Conservation (phyloP, 305 asterid species). For the Fraxinus sp. region DNA sequence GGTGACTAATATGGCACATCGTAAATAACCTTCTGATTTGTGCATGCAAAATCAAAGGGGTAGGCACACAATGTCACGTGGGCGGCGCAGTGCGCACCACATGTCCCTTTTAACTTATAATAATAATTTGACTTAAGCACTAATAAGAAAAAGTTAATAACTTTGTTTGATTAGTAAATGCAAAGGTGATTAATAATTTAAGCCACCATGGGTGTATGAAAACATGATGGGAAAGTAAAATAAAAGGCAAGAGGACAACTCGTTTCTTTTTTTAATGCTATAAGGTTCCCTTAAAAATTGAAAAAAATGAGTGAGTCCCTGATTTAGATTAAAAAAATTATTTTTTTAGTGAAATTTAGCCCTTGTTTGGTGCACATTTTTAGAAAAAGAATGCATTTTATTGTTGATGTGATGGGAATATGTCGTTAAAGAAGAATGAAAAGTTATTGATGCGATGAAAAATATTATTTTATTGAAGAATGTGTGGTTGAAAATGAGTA, state of each 20-base stretch:
- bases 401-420: too few relatives aligned
- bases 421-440: too few relatives aligned
- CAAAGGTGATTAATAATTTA: neutral
- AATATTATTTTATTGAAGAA: too few relatives aligned
- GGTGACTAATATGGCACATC: neutral
- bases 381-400: too few relatives aligned
- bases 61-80: neutral
- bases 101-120: neutral
- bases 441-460: too few relatives aligned
- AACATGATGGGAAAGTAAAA: neutral
- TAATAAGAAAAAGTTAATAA: neutral
- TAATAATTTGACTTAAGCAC: neutral
- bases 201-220: neutral
- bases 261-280: neutral
- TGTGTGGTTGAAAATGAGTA: too few relatives aligned
- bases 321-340: neutral
- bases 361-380: too few relatives aligned
- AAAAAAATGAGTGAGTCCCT: too few relatives aligned
- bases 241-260: constrained; percentile 21
- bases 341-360: neutral
- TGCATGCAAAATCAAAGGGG: neutral
- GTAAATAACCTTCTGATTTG: neutral
- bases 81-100: neutral
- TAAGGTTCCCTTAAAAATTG: neutral
- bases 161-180: neutral